Conservation (phyloP, 2,329 filamentous ascomycete species). For the Colletotrichum echinochloae region DNA sequence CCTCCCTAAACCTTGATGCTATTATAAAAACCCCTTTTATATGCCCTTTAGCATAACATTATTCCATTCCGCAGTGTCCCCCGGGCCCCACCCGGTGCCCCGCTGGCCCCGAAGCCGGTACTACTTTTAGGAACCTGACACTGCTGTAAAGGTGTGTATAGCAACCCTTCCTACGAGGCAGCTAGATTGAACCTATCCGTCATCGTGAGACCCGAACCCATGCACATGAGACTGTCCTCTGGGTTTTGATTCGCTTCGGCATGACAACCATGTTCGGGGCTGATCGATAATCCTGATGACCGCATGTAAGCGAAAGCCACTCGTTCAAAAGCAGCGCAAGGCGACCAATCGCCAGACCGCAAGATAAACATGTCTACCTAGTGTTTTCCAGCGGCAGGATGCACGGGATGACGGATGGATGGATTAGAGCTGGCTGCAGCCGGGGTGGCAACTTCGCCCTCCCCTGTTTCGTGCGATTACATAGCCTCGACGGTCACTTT, state of each 20-base stretch:
- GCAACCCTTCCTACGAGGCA: background rate
- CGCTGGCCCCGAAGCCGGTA: too few species aligned
- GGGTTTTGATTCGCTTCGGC: background rate
- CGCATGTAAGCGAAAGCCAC: background rate
- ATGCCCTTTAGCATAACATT: too few species aligned
- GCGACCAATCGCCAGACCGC: background rate
- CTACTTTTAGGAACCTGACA: too few species aligned
- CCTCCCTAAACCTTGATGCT: too few species aligned
- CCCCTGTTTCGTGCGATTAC: too few species aligned
- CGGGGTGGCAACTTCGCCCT: background rate
- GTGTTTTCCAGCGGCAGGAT: background rate
- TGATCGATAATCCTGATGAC: background rate
- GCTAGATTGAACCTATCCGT: too few species aligned
- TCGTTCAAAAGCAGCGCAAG: background rate
- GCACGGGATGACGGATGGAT: background rate
- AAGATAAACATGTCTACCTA: background rate
- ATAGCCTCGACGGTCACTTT: too few species aligned
- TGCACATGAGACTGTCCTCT: background rate
- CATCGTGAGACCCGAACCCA: background rate
- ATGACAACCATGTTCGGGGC: background rate
- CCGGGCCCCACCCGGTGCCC: too few species aligned
- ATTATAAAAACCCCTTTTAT: too few species aligned
- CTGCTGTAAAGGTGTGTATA: too few species aligned
- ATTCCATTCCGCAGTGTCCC: too few species aligned
- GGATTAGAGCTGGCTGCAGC: background rate